Base-by-base conservation (phyloP, 441 rosid species). In the Populus hybrid region DNA sequence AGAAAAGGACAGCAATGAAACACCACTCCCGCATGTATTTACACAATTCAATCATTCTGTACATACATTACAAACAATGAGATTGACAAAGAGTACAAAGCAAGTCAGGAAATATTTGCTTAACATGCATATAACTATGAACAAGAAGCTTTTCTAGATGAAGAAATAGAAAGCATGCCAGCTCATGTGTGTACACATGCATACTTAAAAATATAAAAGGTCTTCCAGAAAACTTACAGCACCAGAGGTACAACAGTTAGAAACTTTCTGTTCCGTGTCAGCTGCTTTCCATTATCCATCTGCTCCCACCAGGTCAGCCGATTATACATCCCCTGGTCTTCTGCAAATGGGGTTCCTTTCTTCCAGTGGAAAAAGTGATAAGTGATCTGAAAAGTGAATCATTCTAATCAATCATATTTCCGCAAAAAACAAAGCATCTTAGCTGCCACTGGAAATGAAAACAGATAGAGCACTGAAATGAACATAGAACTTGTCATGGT, bases 281-380 rank as follows among this genome's bases (percentile, higher is more conserved):
- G 95, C 78, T 94, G 97, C 85, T 92, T 94, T 80, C 97, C 97
- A 61, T 82, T 94, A 76, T 94, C 99, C 42, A 95, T 89, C 81
- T 94, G 99, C 83, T 95, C 99, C 98, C 97, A 92, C 97, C 98
- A 94, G 80, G 99, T 94, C 82, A 94, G 81, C 30, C 86, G 76
- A 77, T 95, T 94, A 85, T 95, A 92, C 83, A 92, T 92, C 10
- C 98, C 97, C 83, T 95, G 97, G 82, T 95, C 99, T 70, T 93
- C 98, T 20, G 92, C 87, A 80, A 93, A 95, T 18, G 98, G 99
- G 1, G 98, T 95, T 74, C 99, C 99, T 83, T 94, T 94, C 89
- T 92, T 92, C 98, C 97, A 94, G 75, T 94, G 99, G 69, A 95
- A 95, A 82, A 85, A 91, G 70, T 90, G 98, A 83, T 93, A 95